Conservation (phyloP, 257 asterid species). For the Solanum clarkiae region DNA sequence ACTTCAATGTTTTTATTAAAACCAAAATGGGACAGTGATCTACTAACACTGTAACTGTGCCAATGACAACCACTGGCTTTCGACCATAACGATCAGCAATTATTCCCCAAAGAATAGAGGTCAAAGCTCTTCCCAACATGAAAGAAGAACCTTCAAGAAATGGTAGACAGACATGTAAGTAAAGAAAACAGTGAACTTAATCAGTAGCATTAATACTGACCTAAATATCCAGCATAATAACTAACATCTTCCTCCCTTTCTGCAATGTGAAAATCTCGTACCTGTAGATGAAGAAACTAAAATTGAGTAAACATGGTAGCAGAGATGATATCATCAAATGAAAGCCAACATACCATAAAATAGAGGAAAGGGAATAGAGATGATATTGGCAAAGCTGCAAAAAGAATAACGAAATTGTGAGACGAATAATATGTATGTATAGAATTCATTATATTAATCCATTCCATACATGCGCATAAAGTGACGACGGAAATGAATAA, state of each 20-base stretch:
- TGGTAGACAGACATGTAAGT: background rate
- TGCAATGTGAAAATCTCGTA: constrained; percentile 65
- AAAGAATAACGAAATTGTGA: too few species aligned
- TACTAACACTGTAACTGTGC: constrained; percentile 48
- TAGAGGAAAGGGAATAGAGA: constrained; percentile 79
- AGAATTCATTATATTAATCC: too few species aligned
- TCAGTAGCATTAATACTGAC: constrained; percentile 15
- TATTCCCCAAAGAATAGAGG: constrained; percentile 59
- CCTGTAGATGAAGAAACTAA: constrained; percentile 11
- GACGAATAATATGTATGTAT: too few species aligned
- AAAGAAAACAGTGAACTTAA: background rate
- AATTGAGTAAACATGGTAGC: background rate
- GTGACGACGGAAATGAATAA: constrained; percentile 34
- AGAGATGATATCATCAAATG: too few species aligned
- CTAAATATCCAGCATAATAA: constrained; percentile 64
- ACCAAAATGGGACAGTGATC: background rate
- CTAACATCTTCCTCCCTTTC: constrained; percentile 67
- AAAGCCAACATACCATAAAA: constrained; percentile 10
- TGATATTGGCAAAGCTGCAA: constrained; percentile 60
- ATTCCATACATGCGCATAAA: background rate
- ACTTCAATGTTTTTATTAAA: background rate
- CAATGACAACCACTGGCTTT: constrained; percentile 53
- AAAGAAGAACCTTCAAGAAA: constrained; percentile 41
- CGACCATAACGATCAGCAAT: constrained; percentile 68
- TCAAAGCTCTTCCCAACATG: constrained; percentile 71